Base-by-base conservation (phyloP, 2,329 filamentous ascomycete species). In the Diaporthe batatas region DNA sequence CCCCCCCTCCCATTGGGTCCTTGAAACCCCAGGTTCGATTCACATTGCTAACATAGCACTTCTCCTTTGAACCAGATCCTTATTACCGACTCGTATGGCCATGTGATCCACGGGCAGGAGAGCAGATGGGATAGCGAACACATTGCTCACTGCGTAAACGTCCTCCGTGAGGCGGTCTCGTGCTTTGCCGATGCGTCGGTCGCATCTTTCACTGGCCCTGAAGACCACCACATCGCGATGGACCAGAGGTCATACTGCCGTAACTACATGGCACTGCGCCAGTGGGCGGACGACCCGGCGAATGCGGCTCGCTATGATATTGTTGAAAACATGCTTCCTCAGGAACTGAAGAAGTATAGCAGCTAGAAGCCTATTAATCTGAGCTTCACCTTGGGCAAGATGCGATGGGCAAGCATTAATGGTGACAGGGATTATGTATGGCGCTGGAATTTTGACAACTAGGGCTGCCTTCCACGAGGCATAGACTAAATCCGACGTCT, bases 161-260 rank as follows among this genome's bases (percentile, higher is more conserved):
- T 49, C 47, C 10, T 49, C 21, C 47, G 47, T 21, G 47, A 49
- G 47, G 47, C 47, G 47, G 47, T 49, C 47, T 49, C 47, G 21
- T 49, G 47, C 47, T 49, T 49, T 49, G 47, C 47, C 47, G 47
- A 49, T 49, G 47, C 47, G 47, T 49, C 47, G 21, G 47, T 49
- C 6, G 47, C 47, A 49, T 49, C 47, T 23, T 49, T 49, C 47
- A 49, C 47, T 23, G n/a, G 21, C 47, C 47, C 47, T 6, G 47
- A 49, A 49, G 47, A 49, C 47, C 47, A 49, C 21, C 47, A 49
- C 47, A 49, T 49, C 47, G 47, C 47, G 21, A 49, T 49, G 47
- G 47, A 49, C 47, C 47, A 49, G 47, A 49, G 47, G 47, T 49
- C 47, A 49, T 49, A 49, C n/a, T 49, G 47, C 47, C 47, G 47